These are phyloP conservation scores for Cladorrhinum sp. DNA, from an alignment of 2,329 filamentous ascomycete genomes.

Conservation along the genomic window DNA sequence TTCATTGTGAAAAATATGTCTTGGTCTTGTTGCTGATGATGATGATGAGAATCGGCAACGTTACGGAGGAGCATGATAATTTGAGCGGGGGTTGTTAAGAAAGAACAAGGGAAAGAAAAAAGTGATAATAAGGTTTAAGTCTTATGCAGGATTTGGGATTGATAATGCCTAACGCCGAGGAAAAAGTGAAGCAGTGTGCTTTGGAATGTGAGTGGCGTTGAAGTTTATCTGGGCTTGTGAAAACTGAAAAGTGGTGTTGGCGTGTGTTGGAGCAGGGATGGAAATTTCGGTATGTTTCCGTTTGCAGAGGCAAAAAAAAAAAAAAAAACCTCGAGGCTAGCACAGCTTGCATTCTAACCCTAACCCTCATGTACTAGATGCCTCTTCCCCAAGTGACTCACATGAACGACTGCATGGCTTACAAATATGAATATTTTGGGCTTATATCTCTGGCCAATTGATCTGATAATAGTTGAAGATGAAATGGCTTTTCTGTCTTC, in stretches of 20 bases:
- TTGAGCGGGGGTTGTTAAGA: not conserved
- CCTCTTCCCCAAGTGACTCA: not conserved
- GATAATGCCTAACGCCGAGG: too few species aligned
- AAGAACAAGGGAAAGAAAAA: not conserved
- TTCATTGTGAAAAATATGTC: constrained; percentile 26
- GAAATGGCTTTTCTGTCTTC: too few species aligned
- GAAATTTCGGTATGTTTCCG: not conserved
- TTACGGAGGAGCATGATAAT: constrained; percentile 25
- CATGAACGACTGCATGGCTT: not conserved
- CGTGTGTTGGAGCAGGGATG: too few species aligned
- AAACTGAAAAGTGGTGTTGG: not conserved
- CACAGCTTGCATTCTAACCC: not conserved
- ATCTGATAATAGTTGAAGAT: too few species aligned
- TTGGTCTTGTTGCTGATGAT: constrained; percentile 15
- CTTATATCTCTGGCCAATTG: too few species aligned
- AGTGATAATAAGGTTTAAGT: not conserved
- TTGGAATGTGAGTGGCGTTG: too few species aligned
- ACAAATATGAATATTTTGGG: not conserved
- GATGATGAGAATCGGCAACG: constrained; percentile 3
- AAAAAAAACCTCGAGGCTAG: too few species aligned
- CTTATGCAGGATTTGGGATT: not conserved
- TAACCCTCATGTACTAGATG: not conserved
- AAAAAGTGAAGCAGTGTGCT: too few species aligned
- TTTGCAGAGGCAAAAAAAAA: not conserved
- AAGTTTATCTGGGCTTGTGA: not conserved